Evolutionary conservation across 2,329 filamentous ascomycete species (phyloP).

Genomic region (Anthostomella pinea): DNA sequence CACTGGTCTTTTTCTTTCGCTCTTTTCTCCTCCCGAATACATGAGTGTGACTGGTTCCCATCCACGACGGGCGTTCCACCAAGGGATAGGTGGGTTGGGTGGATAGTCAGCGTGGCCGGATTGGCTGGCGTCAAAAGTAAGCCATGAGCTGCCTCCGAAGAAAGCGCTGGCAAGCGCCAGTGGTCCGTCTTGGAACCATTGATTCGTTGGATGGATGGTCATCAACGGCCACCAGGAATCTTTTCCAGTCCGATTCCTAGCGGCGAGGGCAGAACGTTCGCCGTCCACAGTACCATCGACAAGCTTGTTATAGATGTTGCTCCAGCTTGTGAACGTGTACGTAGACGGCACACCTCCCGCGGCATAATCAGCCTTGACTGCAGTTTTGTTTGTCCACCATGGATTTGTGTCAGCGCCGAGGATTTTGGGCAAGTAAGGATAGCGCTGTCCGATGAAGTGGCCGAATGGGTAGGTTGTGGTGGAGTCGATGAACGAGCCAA

Average conservation of each 20-base stretch:
- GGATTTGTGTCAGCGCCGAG: conserved; percentile 23
- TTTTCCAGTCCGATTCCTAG: background rate
- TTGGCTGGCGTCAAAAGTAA: conserved; percentile 20
- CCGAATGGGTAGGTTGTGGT: conserved; percentile 5
- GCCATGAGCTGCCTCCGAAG: conserved; percentile 15
- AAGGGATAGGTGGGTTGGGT: conserved; percentile 21
- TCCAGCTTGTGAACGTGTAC: conserved; percentile 13
- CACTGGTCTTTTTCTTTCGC: too few species aligned
- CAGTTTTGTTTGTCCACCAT: conserved; percentile 20
- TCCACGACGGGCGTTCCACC: conserved; percentile 13
- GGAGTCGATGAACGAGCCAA: background rate
- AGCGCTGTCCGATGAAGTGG: conserved; percentile 18
- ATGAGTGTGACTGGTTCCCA: too few species aligned
- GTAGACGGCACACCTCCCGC: conserved; percentile 15
- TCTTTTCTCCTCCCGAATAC: too few species aligned
- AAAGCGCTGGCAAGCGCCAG: conserved; percentile 17
- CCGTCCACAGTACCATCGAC: conserved; percentile 19
- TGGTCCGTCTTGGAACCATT: conserved; percentile 20
- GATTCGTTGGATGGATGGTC: conserved; percentile 21
- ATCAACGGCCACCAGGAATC: conserved; percentile 13
- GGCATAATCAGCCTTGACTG: conserved; percentile 18
- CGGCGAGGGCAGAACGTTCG: too few species aligned
- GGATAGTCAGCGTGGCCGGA: conserved; percentile 19
- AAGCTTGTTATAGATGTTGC: conserved; percentile 18
- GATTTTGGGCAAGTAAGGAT: conserved; percentile 23